Base-by-base conservation (phyloP, 2,329 filamentous ascomycete genomes). In the Paecilomyces dactylethromorphus region DNA sequence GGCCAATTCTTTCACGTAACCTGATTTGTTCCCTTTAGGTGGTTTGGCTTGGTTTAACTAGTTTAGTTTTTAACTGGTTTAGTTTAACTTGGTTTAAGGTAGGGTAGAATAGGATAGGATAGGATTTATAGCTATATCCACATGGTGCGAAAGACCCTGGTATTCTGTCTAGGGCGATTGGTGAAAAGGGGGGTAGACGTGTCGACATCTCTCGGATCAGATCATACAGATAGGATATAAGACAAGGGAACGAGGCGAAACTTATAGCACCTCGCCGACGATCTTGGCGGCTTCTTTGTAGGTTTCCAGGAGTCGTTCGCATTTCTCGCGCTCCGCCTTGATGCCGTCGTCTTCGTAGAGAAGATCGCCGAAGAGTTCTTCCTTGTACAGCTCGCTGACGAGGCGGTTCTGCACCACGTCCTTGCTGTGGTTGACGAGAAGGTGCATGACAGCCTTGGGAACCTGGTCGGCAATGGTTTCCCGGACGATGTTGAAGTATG, bases 381-480 rank as follows among this genome's bases (percentile, higher is more conserved):
- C 94, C 76, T 91, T 93, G 82, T 99, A 99, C 55, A 99, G 82
- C 74, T 96, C 91, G 72, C 90, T 96, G 59, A 99, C 94, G 6
- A 99, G 86, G 53, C 94, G 85, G 76, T 99, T 99, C 76, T 99
- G 94, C 32, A 99, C 92, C 12, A 93, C 93, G 66, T 99, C 94
- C 76, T 97, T 97, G 78, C 91, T 96, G 80, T 97, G 91, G 77
- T 99, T 99, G 71, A 99, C 94, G 33, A 99, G 84, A 53, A 99
- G 85, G 74, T 99, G 94, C 94, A 99, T 99, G 66, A 99, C 89
- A 4, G 94, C 94, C 79, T 99, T 99, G 65, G 94, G 94, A 11
- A 99, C 94, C 78, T 97, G 93, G 73, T 99, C 94, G 52, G 93
- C 93, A 68, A 97, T 96, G n/a, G 91, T 93, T 77, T 99, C 94